Conservation (phyloP, 1,284 basidiomycete genomes). For the Xerocomus nothofagi region DNA sequence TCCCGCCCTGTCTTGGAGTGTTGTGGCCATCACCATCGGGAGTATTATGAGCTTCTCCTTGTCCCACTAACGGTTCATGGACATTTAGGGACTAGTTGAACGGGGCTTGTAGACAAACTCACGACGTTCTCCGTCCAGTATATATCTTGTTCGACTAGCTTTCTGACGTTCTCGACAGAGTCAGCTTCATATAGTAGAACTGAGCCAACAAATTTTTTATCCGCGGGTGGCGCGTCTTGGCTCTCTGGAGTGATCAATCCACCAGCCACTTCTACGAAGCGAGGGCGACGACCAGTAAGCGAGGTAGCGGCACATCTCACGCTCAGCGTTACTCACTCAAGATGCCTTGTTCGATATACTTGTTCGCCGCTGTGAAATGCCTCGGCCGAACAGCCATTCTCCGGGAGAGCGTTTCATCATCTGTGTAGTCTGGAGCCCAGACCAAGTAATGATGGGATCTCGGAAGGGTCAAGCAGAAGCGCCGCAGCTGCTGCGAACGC, state of each 20-base stretch:
- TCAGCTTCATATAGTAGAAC: conserved; percentile 49
- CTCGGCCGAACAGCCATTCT: conserved; percentile 47
- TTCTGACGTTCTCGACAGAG: conserved; percentile 47
- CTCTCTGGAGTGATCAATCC: conserved; percentile 47
- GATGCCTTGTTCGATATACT: conserved; percentile 42
- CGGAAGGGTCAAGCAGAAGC: conserved; percentile 13
- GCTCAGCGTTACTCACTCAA: conserved; percentile 17
- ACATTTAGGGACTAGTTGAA: conserved; percentile 5
- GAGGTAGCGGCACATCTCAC: conserved; percentile 5
- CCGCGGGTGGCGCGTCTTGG: conserved; percentile 32
- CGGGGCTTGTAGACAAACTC: conserved; percentile 29
- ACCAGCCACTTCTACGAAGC: conserved; percentile 44
- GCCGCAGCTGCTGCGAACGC: conserved; percentile 7
- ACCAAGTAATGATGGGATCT: conserved; percentile 44
- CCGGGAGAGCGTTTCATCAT: conserved; percentile 47
- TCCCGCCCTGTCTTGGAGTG: conserved; percentile 29
- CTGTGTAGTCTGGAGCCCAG: conserved; percentile 53
- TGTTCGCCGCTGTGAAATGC: conserved; percentile 45
- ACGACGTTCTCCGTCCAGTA: conserved; percentile 59
- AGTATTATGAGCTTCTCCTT: conserved; percentile 43
- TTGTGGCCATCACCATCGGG: conserved; percentile 42
- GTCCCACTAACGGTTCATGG: conserved; percentile 33
- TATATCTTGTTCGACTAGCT: conserved; percentile 50
- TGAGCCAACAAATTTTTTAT: conserved; percentile 51
- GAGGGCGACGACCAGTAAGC: conserved; percentile 6